Base-by-base conservation (phyloP, 768 basidiomycete genomes). In the Paxillus ammoniavirescens region DNA sequence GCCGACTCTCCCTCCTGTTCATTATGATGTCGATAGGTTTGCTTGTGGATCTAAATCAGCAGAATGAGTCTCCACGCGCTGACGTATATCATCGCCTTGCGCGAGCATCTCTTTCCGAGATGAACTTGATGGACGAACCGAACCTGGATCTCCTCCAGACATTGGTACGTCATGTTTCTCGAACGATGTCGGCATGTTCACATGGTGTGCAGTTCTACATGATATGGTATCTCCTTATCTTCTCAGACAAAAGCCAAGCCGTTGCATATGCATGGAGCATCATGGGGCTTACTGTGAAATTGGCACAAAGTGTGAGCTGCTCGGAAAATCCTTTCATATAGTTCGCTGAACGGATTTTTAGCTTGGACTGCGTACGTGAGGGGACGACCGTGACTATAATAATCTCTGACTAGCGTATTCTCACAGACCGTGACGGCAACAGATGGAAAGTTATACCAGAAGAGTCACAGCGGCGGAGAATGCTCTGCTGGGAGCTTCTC, bases 11-110 rank as follows among this genome's bases (percentile, higher is more conserved):
- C 4, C 75, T 89, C 12, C 73, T 88, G 35, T 74, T 87, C 57
- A 86, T 89, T 78, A 79, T 88, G 61, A 79, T 89, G 54, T 83
- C 87, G 26, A 84, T 89, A 45, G 87, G 87, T 21, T 82, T 82
- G 15, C 75, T 86, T 14, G 86, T 87, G 37, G 86, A 88, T 69
- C 75, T 87, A 9, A 77, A 73, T 49, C 72, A 76, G 26, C 79
- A 79, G 18, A 71, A 80, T 51, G 82, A 82, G 37, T 76, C 79
- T 5, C 68, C 83, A 13, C 73, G 80, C 41, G 84, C 83, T 28
- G 84, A 86, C 61, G 74, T 82, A 0, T 86, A 83, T 56, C 83
- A 86, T 66, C 83, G 82, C 62, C 76, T 87, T 18, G 84, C 84
- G 6, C 72, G 84, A 38, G 84, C 84, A 4, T 77, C 83, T 30